Evolutionary conservation across 2,329 filamentous ascomycete species (phyloP), one percentile per base, ranked within the genome.

Genomic region (Nemania diffusa): DNA sequence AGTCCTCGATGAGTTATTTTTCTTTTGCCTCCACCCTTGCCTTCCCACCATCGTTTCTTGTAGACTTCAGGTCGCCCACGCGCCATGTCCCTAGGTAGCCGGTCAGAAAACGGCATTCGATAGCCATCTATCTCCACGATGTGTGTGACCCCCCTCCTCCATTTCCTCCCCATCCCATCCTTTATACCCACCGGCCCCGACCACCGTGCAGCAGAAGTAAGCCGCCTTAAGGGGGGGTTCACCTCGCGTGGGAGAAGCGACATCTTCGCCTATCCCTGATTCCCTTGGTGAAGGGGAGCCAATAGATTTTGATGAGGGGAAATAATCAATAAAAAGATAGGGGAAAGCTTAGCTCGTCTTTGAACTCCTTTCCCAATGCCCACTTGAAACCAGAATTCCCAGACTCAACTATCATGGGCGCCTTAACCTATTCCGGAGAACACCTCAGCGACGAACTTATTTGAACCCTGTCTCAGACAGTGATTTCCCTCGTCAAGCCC

Each of bases 341-440:
- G 61, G 50, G 48, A 46, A 67, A 53, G 55, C 40, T 53, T 29
- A 63, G 55, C 65, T 68, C 57, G 34, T 65, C 53, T 68, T 55
- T 55, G 50, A 65, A 69, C 68, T 68, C 68, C 68, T 65, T 62
- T 37, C 65, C 64, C 34, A 48, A 68, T 68, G 57, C 57, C 53
- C 55, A 50, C 52, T 20, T 57, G 57, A 62, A 60, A 59, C 42
- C 50, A 56, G 26, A 55, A 27, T 53, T 61, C 34, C 56, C 51
- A 7, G 37, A 51, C 48, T 60, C 42, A 26, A 65, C 13, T 34
- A 51, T 48, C 65, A 51, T 53, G 32, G 20, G 15, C n/a, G n/a
- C 61, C 32, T 48, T 24, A 20, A 46, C 55, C 32, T 57, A 53
- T 57, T 65, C 29, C 48, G 56, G 65, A 48, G 48, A 65, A 51